phyloP scores from a whole-genome alignment of 805 yeast genomes.

The Saturnispora halmiae region DNA sequence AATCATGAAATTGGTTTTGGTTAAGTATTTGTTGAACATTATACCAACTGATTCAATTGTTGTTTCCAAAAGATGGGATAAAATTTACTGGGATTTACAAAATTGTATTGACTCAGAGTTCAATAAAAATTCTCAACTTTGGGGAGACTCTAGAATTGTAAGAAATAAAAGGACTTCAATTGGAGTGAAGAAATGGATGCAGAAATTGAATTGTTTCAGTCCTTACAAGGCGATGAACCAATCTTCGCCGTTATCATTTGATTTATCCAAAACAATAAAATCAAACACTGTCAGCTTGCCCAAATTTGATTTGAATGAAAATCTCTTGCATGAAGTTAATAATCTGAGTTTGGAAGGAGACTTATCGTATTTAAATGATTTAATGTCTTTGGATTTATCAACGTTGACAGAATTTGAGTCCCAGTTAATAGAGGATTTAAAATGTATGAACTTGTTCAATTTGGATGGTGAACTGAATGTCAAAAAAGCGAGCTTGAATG shows the following conservation, averaged over 20 bases:
- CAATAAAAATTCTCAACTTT: conserved; percentile 3
- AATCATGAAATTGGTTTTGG: conserved; percentile 5
- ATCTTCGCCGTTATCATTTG: background rate
- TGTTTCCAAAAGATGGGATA: conserved; percentile 9
- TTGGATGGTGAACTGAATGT: background rate
- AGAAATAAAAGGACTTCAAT: conserved; percentile 2
- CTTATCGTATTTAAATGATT: background rate
- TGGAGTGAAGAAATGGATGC: background rate
- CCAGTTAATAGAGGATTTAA: conserved; percentile 2
- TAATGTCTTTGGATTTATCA: conserved; percentile 11
- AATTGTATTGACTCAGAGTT: conserved; percentile 8
- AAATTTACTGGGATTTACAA: conserved; percentile 11
- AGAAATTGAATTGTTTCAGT: background rate
- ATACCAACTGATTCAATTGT: conserved; percentile 5
- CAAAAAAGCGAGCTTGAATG: background rate
- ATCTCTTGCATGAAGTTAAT: background rate
- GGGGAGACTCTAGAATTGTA: conserved; percentile 6
- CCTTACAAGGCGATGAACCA: background rate
- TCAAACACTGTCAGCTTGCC: background rate
- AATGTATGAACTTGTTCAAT: conserved; percentile 2
- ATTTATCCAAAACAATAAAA: background rate
- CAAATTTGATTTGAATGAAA: conserved; percentile 1
- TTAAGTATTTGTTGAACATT: conserved; percentile 9
- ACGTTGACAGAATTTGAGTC: conserved; percentile 11
- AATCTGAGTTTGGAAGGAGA: background rate